Evolutionary conservation across 768 basidiomycete genomes (phyloP).

Genomic region (Pholiota conissans): DNA sequence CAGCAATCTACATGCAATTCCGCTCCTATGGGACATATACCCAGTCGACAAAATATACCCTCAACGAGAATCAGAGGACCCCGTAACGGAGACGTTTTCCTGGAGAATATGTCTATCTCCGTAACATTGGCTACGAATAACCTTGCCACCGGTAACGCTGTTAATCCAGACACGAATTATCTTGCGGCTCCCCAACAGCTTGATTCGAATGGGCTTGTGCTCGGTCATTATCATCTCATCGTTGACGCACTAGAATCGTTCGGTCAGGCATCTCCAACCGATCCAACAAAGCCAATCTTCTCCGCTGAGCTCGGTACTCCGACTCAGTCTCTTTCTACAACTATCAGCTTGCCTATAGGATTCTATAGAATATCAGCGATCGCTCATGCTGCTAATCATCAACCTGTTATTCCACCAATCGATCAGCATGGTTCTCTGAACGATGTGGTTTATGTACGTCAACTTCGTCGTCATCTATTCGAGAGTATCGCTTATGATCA

Average conservation of each 20-base stretch:
- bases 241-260: not conserved
- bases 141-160: conserved; percentile 42
- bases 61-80: conserved; percentile 36
- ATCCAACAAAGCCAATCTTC: not conserved
- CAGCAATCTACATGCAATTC: conserved; percentile 11
- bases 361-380: not conserved
- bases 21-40: conserved; percentile 43
- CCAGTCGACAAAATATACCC: conserved; percentile 40
- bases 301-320: not conserved
- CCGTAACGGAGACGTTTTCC: conserved; percentile 37
- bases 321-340: not conserved
- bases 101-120: conserved; percentile 41
- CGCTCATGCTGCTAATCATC: not conserved
- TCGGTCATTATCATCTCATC: conserved; percentile 39
- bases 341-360: not conserved
- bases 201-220: conserved; percentile 38
- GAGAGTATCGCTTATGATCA: not conserved
- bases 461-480: not conserved
- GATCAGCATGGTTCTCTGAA: not conserved
- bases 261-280: not conserved
- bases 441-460: not conserved
- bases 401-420: not conserved
- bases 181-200: conserved; percentile 47
- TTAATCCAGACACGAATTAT: conserved; percentile 39
- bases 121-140: conserved; percentile 36